These are phyloP conservation scores for Pyrenochaeta sp. DNA, from an alignment of 2,329 filamentous ascomycete species.

Conservation along the genomic window DNA sequence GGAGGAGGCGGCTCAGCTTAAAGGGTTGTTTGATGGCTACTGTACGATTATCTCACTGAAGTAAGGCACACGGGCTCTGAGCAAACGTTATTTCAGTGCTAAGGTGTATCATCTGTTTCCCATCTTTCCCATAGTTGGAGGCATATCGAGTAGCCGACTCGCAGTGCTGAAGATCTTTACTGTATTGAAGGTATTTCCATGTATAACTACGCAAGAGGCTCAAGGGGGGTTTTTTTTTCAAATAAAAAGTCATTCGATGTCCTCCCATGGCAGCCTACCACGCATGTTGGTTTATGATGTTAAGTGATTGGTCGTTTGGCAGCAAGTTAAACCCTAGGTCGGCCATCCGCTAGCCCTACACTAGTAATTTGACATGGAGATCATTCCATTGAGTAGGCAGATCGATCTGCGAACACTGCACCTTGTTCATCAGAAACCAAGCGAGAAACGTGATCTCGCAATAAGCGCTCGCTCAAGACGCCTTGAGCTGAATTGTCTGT, in stretches of 20 bases:
- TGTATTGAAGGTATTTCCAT: not conserved
- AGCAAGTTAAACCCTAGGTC: not conserved
- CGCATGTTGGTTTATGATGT: not conserved
- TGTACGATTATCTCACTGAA: not conserved
- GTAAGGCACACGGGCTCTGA: not conserved
- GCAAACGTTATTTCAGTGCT: not conserved
- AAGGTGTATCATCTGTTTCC: not conserved
- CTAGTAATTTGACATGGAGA: not conserved
- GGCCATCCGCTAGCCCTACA: constrained; percentile 1
- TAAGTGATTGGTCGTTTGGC: not conserved
- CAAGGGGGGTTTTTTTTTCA: too few relatives aligned
- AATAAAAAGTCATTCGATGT: not conserved
- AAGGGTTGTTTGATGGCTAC: not conserved
- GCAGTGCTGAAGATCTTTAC: not conserved
- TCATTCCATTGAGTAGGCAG: not conserved
- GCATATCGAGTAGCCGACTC: not conserved
- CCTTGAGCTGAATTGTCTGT: not conserved
- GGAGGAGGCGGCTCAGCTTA: constrained; percentile 29
- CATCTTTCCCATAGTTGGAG: not conserved
- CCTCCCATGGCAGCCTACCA: not conserved
- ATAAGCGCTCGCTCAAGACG: not conserved
- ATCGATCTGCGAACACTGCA: constrained; percentile 1
- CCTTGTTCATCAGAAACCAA: constrained; percentile 1
- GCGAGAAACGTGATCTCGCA: constrained; percentile 1
- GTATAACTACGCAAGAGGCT: not conserved